phyloP scores from a whole-genome alignment of 352 stramenopile species.

The Globisporangium okanoganense region DNA sequence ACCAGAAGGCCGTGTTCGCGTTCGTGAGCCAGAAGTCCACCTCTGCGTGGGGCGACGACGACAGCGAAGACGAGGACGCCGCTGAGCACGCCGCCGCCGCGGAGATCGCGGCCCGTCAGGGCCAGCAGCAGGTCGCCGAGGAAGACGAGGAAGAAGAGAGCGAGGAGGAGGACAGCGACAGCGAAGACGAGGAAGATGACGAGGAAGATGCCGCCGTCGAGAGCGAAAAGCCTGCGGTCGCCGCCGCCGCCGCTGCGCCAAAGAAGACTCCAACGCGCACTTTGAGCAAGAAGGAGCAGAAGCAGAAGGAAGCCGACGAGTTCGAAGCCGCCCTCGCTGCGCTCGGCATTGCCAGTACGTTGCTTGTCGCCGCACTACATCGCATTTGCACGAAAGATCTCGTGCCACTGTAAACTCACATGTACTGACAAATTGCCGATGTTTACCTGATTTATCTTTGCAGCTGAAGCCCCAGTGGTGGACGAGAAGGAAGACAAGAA shows the following conservation, averaged over 20 bases:
- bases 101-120: constrained; percentile 19
- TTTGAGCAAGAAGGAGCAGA: constrained; percentile 82
- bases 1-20: constrained; percentile 56
- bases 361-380: too few relatives aligned
- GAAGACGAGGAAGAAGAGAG: constrained; percentile 40
- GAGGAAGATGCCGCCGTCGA: constrained; percentile 19
- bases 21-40: constrained; percentile 71
- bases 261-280: constrained; percentile 40
- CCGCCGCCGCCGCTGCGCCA: constrained; percentile 10
- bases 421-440: too few relatives aligned
- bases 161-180: constrained; percentile 28
- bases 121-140: constrained; percentile 33
- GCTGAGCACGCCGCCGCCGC: constrained; percentile 25
- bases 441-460: not conserved
- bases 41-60: constrained; percentile 64
- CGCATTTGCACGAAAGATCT: too few relatives aligned
- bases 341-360: constrained; percentile 53
- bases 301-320: constrained; percentile 73
- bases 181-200: constrained; percentile 53
- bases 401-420: too few relatives aligned
- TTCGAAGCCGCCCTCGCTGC: constrained; percentile 62
- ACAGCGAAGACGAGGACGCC: constrained; percentile 62
- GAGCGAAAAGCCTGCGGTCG: constrained; percentile 7
- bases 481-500: constrained; percentile 45
- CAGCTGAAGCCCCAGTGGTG: constrained; percentile 15